phyloP scores from a whole-genome alignment of 805 yeast genomes.

The Metschnikowia aberdeeniae region DNA sequence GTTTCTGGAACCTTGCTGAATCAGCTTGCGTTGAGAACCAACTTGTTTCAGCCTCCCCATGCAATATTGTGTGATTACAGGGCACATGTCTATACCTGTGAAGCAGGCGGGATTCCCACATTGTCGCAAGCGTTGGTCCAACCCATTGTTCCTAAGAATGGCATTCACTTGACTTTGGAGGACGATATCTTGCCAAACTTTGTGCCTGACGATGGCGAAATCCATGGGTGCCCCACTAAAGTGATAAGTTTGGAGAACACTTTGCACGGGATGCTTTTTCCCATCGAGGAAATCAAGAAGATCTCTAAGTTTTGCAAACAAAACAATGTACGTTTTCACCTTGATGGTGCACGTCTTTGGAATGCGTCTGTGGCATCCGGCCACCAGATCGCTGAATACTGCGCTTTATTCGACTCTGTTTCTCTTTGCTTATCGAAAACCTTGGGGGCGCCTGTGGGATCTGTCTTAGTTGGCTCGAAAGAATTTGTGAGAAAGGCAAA shows the following conservation, averaged over 20 bases:
- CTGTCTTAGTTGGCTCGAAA: constrained; percentile 34
- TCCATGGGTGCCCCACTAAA: constrained; percentile 43
- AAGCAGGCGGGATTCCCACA: constrained; percentile 43
- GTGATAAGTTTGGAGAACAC: constrained; percentile 43
- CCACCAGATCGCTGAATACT: constrained; percentile 35
- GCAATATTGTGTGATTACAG: constrained; percentile 37
- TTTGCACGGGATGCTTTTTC: constrained; percentile 39
- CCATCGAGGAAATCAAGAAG: constrained; percentile 35
- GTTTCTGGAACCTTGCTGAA: constrained; percentile 42
- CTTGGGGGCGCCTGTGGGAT: constrained; percentile 43
- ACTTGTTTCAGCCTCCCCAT: constrained; percentile 41
- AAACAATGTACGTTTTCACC: constrained; percentile 34
- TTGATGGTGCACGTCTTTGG: constrained; percentile 45
- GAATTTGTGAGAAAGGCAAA: constrained; percentile 38
- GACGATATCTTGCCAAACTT: constrained; percentile 35
- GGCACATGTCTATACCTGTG: constrained; percentile 34
- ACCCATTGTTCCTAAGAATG: constrained; percentile 34
- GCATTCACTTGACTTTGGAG: constrained; percentile 32
- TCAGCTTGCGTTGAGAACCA: constrained; percentile 37
- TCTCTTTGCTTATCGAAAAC: constrained; percentile 41
- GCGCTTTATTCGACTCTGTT: constrained; percentile 38
- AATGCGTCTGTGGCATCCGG: constrained; percentile 41
- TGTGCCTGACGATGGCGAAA: constrained; percentile 42
- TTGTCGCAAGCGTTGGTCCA: constrained; percentile 42
- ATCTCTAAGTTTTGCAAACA: constrained; percentile 33